Conservation (phyloP, 805 yeast genomes). For the Spathaspora girioi region DNA sequence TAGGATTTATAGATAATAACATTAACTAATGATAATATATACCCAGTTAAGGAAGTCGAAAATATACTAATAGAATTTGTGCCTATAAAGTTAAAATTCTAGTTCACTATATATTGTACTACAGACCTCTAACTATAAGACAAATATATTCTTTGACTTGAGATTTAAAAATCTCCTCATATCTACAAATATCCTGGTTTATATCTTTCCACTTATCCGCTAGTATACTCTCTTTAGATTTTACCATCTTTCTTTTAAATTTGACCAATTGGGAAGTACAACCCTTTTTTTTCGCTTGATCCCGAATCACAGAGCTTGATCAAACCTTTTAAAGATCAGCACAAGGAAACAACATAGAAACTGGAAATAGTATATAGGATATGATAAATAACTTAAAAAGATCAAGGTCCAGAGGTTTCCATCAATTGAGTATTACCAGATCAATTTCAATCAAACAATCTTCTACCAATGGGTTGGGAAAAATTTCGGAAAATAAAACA, state of each 20-base stretch:
- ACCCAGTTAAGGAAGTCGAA: no score
- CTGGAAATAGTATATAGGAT: background rate
- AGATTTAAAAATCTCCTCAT: no score
- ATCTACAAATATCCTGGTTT: no score
- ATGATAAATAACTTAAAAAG: background rate
- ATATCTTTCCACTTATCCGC: no score
- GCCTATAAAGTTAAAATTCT: no score
- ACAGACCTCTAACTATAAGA: no score
- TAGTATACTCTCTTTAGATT: no score
- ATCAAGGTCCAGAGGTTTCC: background rate
- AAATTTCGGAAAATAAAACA: conserved; percentile 4
- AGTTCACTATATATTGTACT: no score
- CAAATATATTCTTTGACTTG: no score
- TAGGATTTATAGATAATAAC: background rate
- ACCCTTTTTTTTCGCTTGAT: background rate
- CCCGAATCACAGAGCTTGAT: background rate
- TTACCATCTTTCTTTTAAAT: background rate
- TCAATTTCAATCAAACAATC: conserved; percentile 10
- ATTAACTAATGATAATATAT: no score
- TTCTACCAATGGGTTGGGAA: conserved; percentile 2
- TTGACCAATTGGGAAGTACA: background rate
- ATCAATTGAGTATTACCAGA: conserved; percentile 5
- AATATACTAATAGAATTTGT: no score
- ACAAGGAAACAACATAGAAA: no score
- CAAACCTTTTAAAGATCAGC: background rate